Percentiles rank a stretch among this genome's conserved stretches.
phyloP scores from a whole-genome alignment of 2,329 filamentous ascomycete species.

The Fusarium luffae region DNA sequence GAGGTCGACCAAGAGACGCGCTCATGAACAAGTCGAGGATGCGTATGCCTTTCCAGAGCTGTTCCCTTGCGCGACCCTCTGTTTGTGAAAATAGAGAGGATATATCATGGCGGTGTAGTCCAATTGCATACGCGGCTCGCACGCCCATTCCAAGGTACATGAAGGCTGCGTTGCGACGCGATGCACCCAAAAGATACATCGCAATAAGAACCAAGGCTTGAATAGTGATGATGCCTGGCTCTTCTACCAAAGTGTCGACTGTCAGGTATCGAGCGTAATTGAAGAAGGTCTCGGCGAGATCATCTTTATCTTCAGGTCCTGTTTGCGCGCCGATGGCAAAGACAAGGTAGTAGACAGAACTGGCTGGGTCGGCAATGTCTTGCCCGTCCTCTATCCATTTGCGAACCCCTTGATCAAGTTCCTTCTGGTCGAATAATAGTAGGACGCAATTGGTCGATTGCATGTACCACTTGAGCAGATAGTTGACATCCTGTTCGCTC shows the following conservation, averaged over 20 bases:
- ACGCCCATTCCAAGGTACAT: constrained; percentile 54
- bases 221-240: constrained; percentile 51
- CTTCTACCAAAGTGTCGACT: constrained; percentile 49
- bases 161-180: constrained; percentile 52
- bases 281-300: constrained; percentile 49
- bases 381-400: constrained; percentile 46
- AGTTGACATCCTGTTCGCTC: constrained; percentile 39
- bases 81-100: constrained; percentile 42
- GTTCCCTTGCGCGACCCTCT: constrained; percentile 46
- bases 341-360: constrained; percentile 45
- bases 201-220: constrained; percentile 51
- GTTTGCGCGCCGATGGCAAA: constrained; percentile 50
- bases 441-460: constrained; percentile 45
- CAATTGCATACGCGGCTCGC: constrained; percentile 52
- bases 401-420: constrained; percentile 42
- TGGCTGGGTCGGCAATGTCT: constrained; percentile 31
- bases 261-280: constrained; percentile 51
- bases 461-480: constrained; percentile 49
- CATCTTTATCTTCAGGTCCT: constrained; percentile 49
- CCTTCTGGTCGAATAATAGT: constrained; percentile 48
- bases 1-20: constrained; percentile 49
- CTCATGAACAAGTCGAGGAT: constrained; percentile 51
- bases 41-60: constrained; percentile 50
- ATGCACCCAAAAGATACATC: constrained; percentile 52
- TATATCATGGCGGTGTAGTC: constrained; percentile 48